Base-by-base conservation (phyloP, 768 basidiomycete species). In the Tricholoma terreum region DNA sequence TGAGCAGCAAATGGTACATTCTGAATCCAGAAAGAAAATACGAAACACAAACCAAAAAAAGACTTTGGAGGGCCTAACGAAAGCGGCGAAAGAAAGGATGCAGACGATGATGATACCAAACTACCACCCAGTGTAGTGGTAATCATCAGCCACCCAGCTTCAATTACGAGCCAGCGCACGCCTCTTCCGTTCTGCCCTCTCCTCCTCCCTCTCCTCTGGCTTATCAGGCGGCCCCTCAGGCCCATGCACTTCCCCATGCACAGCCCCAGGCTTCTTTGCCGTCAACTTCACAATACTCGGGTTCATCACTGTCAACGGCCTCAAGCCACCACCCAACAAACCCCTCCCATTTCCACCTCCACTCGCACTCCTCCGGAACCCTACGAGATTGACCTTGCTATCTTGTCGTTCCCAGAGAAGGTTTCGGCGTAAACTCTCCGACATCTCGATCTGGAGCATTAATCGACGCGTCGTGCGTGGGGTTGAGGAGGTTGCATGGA, bases 391-490 rank as follows among this genome's bases (percentile, higher is more conserved):
- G 12, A 73, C 76, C 67, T 83, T 83, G 60, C 72, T 77, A 19
- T 87, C 81, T 60, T 88, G 85, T 12, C 88, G 79, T 62, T 87
- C 90, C 91, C 91, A 92, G 5, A 94, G 72, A 55, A 94, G 67
- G 63, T 94, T 90, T 46, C 88, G 77, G 17, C 94, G 78, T 60
- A 96, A 73, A 57, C 86, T 89, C 72, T 96, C 94, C 33, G 89
- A 87, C 67, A 96, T 76, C 71, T 96, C 94, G 4, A 86, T 88
- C 55, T 85, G 79, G 45, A 95, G 77, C 90, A 95, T 95, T 61
- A 83, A 80, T 50, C 90, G 78, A 2, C 94, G 81, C 2, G 92
- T 94, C 42, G 94, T 92, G 36, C 89, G 84, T 0, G 94, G 94
- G 0, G 91, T 92, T 62, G 88, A 87, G 90, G 22, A 92, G 79